Base-by-base conservation (phyloP, 2,329 filamentous ascomycete species). In the Xylaria sp. region DNA sequence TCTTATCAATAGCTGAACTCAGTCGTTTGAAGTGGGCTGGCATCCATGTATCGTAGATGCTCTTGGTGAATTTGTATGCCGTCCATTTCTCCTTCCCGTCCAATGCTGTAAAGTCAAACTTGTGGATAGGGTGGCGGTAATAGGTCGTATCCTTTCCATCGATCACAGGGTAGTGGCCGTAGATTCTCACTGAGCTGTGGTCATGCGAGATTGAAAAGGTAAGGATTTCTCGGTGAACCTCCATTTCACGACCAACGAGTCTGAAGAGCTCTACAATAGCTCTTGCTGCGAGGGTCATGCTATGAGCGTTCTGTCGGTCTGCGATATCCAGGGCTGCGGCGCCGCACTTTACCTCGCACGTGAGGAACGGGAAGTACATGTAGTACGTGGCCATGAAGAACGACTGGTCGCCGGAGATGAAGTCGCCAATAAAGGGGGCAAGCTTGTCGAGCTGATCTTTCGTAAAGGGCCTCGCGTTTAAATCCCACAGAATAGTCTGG, bases 361-460 rank as follows among this genome's bases (percentile, higher is more conserved):
- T 81, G 0, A 87, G 76, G 69, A 86, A 87, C 2, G 83, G 83
- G 69, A 87, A 85, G 76, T 82, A 83, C 78, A 86, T 84, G 5
- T 80, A 75, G 61, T 78, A 82, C 10, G 82, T 86, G 12, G 73
- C 80, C 77, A 83, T 82, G 63, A 85, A 84, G 69, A 75, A 80
- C 23, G 80, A 85, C 59, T 73, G 73, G 63, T 81, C 77, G 16
- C 75, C 75, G 32, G 60, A 42, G 29, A 78, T 53, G 42, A 63
- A 59, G 37, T 82, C 72, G 62, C 79, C 77, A 60, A 83, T 71
- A 53, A 81, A 81, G 4, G 80, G 79, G 6, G 73, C 65, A 5
- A 86, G 72, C 75, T 81, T 85, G 13, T 73, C 44, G 6, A 83
- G 78, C 72, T 85, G 82, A 9, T 81, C 76, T 0, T 80, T 62